A percentile compares a stretch with the other conserved stretches of the same genome.
Evolutionary conservation across 1,284 basidiomycete species (phyloP).

Genomic region (Abortiporus biennis): DNA sequence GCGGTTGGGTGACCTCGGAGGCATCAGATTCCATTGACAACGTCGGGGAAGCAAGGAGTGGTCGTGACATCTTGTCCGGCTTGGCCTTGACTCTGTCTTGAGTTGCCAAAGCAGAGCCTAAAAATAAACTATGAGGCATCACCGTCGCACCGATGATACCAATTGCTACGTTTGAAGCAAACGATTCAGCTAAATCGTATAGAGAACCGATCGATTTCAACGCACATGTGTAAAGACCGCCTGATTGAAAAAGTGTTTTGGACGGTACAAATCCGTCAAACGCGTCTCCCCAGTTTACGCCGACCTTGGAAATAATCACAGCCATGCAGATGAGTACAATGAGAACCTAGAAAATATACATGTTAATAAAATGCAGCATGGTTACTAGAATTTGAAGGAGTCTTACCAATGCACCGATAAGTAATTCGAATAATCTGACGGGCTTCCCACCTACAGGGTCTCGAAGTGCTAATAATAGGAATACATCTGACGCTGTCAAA

Average conservation of each 20-base stretch:
- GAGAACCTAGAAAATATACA: conserved; percentile 48
- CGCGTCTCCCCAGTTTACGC: conserved; percentile 72
- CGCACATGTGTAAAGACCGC: conserved; percentile 77
- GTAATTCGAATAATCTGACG: conserved; percentile 67
- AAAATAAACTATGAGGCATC: conserved; percentile 89
- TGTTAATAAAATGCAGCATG: background rate
- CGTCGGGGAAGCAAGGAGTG: background rate
- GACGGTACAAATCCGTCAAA: conserved; percentile 88
- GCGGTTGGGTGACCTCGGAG: background rate
- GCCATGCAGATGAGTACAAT: conserved; percentile 80
- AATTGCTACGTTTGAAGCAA: conserved; percentile 47
- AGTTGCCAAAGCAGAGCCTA: conserved; percentile 82
- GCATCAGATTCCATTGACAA: conserved; percentile 1
- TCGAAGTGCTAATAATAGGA: conserved; percentile 64
- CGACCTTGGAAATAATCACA: conserved; percentile 70
- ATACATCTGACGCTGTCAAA: conserved; percentile 79
- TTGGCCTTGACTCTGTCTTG: conserved; percentile 51
- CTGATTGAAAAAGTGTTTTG: conserved; percentile 51
- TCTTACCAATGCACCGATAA: conserved; percentile 57
- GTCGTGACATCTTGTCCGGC: background rate
- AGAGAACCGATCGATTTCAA: too few species aligned
- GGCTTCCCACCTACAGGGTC: conserved; percentile 54
- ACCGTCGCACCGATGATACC: conserved; percentile 82
- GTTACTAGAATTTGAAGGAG: conserved; percentile 2
- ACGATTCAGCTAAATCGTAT: too few species aligned